Evolutionary conservation across 78 protist species (phyloP), one percentile per base, ranked within the genome.

Genomic region (Planoprotostelium fungivorum): DNA sequence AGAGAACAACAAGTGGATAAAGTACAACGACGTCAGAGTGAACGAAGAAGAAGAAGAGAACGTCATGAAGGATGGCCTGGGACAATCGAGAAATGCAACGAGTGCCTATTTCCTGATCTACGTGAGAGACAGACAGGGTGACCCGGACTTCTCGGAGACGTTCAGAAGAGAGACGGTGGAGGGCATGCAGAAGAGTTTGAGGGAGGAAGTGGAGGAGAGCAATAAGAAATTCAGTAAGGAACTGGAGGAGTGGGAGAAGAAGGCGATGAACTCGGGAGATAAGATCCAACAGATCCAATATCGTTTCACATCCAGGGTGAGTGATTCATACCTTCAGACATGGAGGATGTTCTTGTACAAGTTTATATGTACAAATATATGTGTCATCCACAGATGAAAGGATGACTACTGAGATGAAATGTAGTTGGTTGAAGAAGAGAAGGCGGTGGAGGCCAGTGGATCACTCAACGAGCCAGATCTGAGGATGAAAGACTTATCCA

Each of bases 11-110:
- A 35, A 90, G 31, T 90, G 63, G 10, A 34, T 86, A 29, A 90
- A 90, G 39, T 90, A 9, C 83, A 90, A 90, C 31, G 91, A 90
- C 36, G 83, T 39, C 37, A 29, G 83, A 34, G 35, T 90, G 10
- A 87, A 38, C 31, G 29, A 34, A 86, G 88, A 39, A 5, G 34
- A 51, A 1, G 88, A 87, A 34, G 91, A 90, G 1, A 25, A 86
- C 31, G 91, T 90, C 31, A 35, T 83, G 90, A 28, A 35, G 31
- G 91, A 38, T 38, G 36, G 35, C n/a, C 5, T 35, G 5, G 89
- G 89, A 23, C n/a, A 16, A 5, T 5, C 5, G 73, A 5, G 73
- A 5, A 51, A 51, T 16, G 73, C 73, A 16, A 51, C 73, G 31
- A 51, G 73, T 51, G 73, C 73, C 73, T 51, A 51, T 51, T 51